Evolutionary conservation across 306 rosid species (phyloP).

Genomic region (Psophocarpus tetragonolobus): DNA sequence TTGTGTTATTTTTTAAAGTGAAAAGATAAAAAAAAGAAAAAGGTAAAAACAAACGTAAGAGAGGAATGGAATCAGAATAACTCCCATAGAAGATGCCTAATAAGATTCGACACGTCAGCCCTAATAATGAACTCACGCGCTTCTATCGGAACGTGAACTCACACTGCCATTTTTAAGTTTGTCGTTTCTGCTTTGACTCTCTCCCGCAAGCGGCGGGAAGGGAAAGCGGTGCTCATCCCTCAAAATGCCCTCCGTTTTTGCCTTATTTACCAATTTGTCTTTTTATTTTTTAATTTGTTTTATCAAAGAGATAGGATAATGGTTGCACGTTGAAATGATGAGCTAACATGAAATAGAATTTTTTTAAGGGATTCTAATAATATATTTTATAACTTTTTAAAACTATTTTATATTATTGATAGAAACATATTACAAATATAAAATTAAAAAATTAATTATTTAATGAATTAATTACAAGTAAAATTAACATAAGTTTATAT

Average conservation of each 20-base stretch:
- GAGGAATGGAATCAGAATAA: neutral
- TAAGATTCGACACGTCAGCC: conserved; percentile 35
- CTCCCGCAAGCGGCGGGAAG: neutral
- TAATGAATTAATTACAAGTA: too few relatives aligned
- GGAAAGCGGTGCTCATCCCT: neutral
- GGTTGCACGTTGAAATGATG: neutral
- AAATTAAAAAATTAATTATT: too few relatives aligned
- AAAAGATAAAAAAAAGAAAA: neutral
- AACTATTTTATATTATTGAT: too few relatives aligned
- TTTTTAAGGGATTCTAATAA: too few relatives aligned
- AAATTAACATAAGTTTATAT: too few relatives aligned
- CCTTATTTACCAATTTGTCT: neutral
- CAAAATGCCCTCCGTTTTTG: neutral
- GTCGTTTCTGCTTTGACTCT: conserved; percentile 6
- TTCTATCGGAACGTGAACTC: neutral
- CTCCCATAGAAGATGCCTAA: conserved; percentile 10
- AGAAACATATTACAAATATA: too few relatives aligned
- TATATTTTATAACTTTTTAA: too few relatives aligned
- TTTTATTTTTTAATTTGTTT: neutral
- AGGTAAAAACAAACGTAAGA: neutral
- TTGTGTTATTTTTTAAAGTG: neutral
- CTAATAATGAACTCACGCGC: neutral
- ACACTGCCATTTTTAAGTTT: neutral
- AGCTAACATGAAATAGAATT: neutral
- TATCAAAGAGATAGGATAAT: neutral